Base-by-base conservation (phyloP, 2,329 filamentous ascomycete species). In the Fusarium sp. region DNA sequence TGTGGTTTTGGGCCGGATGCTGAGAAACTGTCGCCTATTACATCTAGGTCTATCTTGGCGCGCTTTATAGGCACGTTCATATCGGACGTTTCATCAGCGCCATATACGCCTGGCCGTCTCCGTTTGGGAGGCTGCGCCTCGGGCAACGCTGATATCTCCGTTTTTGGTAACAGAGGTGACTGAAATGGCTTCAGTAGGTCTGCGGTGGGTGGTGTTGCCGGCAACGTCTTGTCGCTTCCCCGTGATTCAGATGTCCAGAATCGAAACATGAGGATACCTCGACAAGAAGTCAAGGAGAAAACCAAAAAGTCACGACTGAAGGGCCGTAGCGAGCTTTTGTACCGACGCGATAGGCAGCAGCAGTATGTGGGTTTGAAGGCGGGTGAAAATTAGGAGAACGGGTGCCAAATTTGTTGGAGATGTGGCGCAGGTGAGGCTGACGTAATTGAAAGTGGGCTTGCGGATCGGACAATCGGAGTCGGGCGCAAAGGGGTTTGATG, bases 221-320 rank as follows among this genome's bases (percentile, higher is more conserved):
- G 81, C 77, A 84, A 79, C 72, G 83, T 81, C 80, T 84, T 85
- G 63, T 90, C 87, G 83, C 84, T 86, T 85, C 85, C 86, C 85
- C 85, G 85, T 73, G 86, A 82, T 77, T 90, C 89, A 77, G 86
- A 85, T 78, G 84, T 83, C 87, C 88, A 90, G 78, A 90, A 88
- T 75, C 87, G 85, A 82, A 91, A 90, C 88, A 90, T 90, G 82
- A 84, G 84, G 82, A 84, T 82, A 80, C 80, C 80, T 77, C 76
- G 74, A 69, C 56, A 60, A 74, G 66, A 72, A 73, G 69, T 73
- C 73, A 72, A 73, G 61, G 57, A 56, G 45, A 63, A 44, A 25
- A 37, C 35, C 33, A 57, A 54, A 62, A 33, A 55, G 69, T 69
- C 71, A 74, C 69, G 72, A 77, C 57, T 25, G 45, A 59, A 66